Conservation (phyloP, 2,329 filamentous ascomycete species). For the Sporothrix pseudoabietina region DNA sequence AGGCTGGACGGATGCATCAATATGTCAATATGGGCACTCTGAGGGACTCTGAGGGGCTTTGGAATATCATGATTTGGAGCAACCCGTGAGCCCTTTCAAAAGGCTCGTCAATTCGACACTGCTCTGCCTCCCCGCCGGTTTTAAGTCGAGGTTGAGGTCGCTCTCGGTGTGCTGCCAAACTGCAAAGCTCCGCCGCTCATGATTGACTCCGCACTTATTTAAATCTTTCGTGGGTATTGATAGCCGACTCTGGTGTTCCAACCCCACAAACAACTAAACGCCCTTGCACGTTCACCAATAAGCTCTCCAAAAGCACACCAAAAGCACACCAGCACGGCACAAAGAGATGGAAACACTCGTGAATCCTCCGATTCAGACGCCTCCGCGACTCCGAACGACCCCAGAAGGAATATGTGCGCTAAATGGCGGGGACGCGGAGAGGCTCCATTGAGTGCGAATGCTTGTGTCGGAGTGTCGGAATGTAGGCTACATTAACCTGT, state of each 20-base stretch:
- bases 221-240: constrained; percentile 17
- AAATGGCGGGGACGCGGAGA: neutral
- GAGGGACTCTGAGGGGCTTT: neutral
- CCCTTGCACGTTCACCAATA: too few relatives aligned
- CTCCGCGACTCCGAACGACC: neutral
- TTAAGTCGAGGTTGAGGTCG: neutral
- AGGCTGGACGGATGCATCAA: neutral
- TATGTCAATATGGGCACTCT: too few relatives aligned
- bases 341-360: neutral
- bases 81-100: neutral
- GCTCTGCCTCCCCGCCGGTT: neutral
- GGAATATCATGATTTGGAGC: neutral
- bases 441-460: neutral
- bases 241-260: neutral
- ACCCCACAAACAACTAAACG: neutral
- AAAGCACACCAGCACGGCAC: neutral
- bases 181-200: neutral
- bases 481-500: neutral
- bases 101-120: neutral
- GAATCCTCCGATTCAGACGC: neutral
- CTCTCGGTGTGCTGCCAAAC: neutral
- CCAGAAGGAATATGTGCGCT: neutral
- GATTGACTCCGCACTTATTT: neutral
- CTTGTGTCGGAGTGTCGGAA: neutral
- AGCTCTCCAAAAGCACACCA: neutral